phyloP scores from a whole-genome alignment of 345 rosid species.

The Durio zibethinus region DNA sequence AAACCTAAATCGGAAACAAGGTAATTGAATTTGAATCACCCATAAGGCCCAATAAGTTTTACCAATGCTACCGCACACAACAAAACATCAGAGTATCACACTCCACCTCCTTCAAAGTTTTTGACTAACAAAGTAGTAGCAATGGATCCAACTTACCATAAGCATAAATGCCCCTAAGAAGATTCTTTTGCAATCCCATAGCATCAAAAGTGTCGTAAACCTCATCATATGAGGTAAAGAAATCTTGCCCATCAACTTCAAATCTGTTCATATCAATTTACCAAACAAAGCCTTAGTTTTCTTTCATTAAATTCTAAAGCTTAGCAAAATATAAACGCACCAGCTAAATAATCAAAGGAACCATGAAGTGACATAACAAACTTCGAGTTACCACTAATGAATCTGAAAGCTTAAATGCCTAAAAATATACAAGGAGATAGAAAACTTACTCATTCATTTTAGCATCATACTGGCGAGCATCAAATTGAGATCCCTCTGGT shows the following conservation, averaged over 20 bases:
- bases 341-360: not conserved
- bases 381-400: not conserved
- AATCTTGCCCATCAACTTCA: conserved; percentile 50
- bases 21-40: not conserved
- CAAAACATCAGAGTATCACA: not conserved
- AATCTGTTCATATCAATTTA: conserved; percentile 38
- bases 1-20: conserved; percentile 4
- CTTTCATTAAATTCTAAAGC: not conserved
- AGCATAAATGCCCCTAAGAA: conserved; percentile 84
- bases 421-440: not conserved
- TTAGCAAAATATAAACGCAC: not conserved
- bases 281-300: not conserved
- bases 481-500: conserved; percentile 47
- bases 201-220: conserved; percentile 73
- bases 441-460: conserved; percentile 48
- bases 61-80: not conserved
- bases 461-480: conserved; percentile 43
- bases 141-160: conserved; percentile 49
- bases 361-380: not conserved
- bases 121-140: not conserved
- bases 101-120: not conserved
- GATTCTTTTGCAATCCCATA: conserved; percentile 78
- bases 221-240: conserved; percentile 74
- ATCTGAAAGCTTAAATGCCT: not conserved
- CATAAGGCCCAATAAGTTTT: not conserved